Conservation (phyloP, 2,329 filamentous ascomycete genomes). For the Colletotrichum chlorophyti region DNA sequence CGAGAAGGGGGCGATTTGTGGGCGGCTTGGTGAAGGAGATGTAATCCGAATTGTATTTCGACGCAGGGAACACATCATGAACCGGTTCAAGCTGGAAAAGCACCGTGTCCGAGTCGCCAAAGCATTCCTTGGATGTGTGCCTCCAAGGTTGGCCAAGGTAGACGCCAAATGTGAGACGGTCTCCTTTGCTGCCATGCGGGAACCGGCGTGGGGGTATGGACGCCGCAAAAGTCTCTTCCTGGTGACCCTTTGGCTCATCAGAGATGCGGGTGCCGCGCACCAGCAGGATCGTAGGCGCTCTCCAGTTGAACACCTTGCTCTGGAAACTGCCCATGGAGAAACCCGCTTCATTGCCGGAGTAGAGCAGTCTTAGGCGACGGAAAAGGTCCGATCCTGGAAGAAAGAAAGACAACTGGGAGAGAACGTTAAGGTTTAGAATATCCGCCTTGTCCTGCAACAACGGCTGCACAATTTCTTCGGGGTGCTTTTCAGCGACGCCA, state of each 20-base stretch:
- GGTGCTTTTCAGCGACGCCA: constrained; percentile 21
- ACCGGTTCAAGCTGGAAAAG: constrained; percentile 76
- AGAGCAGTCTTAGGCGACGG: constrained; percentile 69
- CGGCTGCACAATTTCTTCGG: constrained; percentile 48
- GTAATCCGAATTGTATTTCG: constrained; percentile 70
- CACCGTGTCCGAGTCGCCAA: constrained; percentile 67
- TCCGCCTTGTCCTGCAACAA: constrained; percentile 59
- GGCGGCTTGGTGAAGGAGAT: constrained; percentile 71
- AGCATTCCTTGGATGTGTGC: constrained; percentile 70
- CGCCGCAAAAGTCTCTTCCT: constrained; percentile 64
- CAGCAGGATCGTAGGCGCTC: constrained; percentile 74
- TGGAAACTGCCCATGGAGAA: constrained; percentile 83
- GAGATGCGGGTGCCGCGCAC: constrained; percentile 68
- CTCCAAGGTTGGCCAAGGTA: constrained; percentile 75
- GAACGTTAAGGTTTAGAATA: constrained; percentile 68
- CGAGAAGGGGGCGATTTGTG: constrained; percentile 65
- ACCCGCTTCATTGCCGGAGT: constrained; percentile 73
- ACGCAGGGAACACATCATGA: constrained; percentile 75
- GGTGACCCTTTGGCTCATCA: constrained; percentile 53
- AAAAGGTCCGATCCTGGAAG: constrained; percentile 71
- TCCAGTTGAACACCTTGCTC: constrained; percentile 78
- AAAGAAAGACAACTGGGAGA: constrained; percentile 78
- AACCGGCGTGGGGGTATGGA: constrained; percentile 70
- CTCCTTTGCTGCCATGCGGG: constrained; percentile 54
- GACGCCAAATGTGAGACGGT: constrained; percentile 69